A percentile compares a stretch with the other conserved stretches of the same genome.
Evolutionary conservation across 495 filamentous ascomycete genomes (phyloP).

Genomic region (Aspergillus sparsus): DNA sequence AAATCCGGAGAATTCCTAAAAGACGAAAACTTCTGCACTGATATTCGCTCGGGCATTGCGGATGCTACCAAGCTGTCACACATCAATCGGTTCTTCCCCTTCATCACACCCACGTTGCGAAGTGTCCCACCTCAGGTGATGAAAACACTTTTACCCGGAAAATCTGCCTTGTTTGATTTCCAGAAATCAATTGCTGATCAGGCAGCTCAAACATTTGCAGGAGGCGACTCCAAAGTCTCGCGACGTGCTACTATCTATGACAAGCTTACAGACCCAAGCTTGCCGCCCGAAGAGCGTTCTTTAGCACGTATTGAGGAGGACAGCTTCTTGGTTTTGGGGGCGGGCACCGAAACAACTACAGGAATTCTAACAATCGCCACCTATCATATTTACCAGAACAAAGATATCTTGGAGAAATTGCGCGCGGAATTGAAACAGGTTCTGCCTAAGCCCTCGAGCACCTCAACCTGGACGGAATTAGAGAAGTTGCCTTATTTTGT

Average conservation of each 20-base stretch:
- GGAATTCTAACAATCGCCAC: neutral
- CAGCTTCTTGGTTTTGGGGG: neutral
- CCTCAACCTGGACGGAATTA: constrained; percentile 5
- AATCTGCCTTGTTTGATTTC: neutral
- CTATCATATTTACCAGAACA: neutral
- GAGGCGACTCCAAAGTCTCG: neutral
- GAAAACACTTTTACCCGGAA: constrained; percentile 1
- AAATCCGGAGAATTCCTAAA: constrained; percentile 38
- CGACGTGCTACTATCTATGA: constrained; percentile 1
- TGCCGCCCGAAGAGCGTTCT: neutral
- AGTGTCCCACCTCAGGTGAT: neutral
- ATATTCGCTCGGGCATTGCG: neutral
- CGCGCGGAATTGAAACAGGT: neutral
- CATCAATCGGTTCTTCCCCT: constrained; percentile 6
- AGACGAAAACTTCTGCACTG: neutral
- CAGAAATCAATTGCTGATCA: neutral
- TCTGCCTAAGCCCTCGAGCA: neutral
- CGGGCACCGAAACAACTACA: neutral
- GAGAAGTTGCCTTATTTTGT: constrained; percentile 26
- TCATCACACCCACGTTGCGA: neutral
- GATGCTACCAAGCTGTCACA: constrained; percentile 1
- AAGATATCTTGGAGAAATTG: neutral
- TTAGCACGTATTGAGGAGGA: neutral
- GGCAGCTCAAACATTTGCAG: neutral
- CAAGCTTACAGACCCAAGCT: neutral